Evolutionary conservation across 805 yeast genomes (phyloP).

Genomic region (Candida corydali): DNA sequence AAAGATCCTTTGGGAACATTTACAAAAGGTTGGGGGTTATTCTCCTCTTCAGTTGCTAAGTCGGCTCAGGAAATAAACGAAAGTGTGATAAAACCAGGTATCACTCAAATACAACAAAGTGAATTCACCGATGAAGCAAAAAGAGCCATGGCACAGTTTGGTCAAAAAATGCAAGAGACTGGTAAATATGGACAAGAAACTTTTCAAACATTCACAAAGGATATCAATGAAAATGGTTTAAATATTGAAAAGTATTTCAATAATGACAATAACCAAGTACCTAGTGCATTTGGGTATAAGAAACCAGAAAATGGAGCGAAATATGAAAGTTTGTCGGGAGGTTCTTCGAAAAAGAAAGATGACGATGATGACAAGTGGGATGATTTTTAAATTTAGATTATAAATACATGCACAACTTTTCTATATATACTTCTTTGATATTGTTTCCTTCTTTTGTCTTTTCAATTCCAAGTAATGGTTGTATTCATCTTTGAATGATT

Average conservation of each 20-base stretch:
- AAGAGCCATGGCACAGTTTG: conserved; percentile 95
- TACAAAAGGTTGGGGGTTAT: conserved; percentile 90
- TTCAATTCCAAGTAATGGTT: conserved; percentile 14
- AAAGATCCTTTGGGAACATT: conserved; percentile 88
- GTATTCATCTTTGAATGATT: conserved; percentile 46
- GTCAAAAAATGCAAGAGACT: conserved; percentile 89
- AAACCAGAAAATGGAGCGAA: conserved; percentile 59
- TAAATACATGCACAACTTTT: background rate
- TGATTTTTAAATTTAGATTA: conserved; percentile 39
- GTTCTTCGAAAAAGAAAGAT: conserved; percentile 30
- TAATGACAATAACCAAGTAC: conserved; percentile 39
- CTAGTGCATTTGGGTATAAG: conserved; percentile 64
- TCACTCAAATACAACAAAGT: conserved; percentile 69
- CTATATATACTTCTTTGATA: background rate
- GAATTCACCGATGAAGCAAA: conserved; percentile 80
- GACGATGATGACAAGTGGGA: conserved; percentile 62
- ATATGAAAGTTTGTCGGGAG: conserved; percentile 46
- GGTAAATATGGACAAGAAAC: conserved; percentile 71
- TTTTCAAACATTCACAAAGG: conserved; percentile 51
- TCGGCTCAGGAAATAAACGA: conserved; percentile 85
- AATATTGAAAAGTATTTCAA: conserved; percentile 55
- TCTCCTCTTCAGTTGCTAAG: conserved; percentile 79
- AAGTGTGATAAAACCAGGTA: conserved; percentile 85
- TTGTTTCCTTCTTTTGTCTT: background rate
- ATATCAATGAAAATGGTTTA: conserved; percentile 36